These are phyloP conservation scores for Fusarium liriodendri DNA, from an alignment of 2,329 filamentous ascomycete genomes.

Conservation along the genomic window DNA sequence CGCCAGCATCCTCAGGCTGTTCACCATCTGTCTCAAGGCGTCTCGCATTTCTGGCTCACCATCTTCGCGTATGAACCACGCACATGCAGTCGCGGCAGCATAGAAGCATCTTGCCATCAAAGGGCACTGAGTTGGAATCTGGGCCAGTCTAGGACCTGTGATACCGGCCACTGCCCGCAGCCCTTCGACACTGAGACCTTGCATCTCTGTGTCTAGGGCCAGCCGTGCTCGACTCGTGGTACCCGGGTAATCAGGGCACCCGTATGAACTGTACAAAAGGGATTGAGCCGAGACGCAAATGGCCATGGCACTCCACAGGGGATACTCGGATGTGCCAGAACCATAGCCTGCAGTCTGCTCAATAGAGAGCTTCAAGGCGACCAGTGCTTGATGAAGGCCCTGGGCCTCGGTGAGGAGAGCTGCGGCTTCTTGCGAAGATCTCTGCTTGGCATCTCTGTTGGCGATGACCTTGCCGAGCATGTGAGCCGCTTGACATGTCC, in stretches of 20 bases:
- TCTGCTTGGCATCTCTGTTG: constrained; percentile 11
- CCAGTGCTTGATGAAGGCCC: constrained; percentile 21
- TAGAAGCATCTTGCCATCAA: constrained; percentile 24
- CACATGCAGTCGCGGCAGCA: constrained; percentile 29
- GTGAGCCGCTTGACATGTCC: constrained; percentile 34
- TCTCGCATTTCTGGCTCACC: constrained; percentile 13
- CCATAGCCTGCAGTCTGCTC: not conserved
- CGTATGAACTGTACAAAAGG: constrained; percentile 30
- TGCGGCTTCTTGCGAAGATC: not conserved
- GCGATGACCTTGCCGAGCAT: constrained; percentile 34
- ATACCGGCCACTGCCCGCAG: not conserved
- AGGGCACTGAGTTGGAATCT: not conserved
- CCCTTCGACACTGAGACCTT: constrained; percentile 12
- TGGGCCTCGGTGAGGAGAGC: constrained; percentile 25
- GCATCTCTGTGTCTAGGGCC: constrained; percentile 32
- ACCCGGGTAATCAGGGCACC: constrained; percentile 19
- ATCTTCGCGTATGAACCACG: constrained; percentile 36
- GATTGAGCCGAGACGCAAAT: constrained; percentile 23
- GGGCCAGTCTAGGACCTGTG: constrained; percentile 3
- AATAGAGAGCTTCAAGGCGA: constrained; percentile 13
- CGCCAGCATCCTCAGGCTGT: not conserved
- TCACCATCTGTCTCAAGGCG: constrained; percentile 13
- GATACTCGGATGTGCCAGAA: not conserved
- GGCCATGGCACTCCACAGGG: constrained; percentile 6
- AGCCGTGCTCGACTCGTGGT: not conserved